Percentiles rank a stretch among this genome's conserved stretches.
phyloP scores from a whole-genome alignment of 768 basidiomycete species.

The Boletus rubroflammeus region DNA sequence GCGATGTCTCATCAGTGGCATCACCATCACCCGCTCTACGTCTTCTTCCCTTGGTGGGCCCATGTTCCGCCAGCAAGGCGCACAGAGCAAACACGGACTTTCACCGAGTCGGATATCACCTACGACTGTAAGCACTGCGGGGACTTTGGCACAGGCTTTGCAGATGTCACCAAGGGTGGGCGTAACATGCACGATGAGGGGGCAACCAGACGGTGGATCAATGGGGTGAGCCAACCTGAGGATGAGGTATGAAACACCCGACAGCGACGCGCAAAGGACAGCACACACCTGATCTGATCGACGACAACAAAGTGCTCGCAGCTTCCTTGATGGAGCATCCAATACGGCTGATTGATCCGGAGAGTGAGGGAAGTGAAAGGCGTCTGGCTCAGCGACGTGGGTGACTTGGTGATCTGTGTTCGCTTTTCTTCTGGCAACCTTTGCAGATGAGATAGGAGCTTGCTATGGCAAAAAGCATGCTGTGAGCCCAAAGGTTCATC shows the following conservation, averaged over 20 bases:
- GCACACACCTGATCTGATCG: slow-evolving; percentile 62
- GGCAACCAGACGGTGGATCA: slow-evolving; percentile 59
- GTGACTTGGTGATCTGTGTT: slow-evolving; percentile 35
- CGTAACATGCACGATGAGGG: slow-evolving; percentile 62
- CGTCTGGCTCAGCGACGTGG: slow-evolving; percentile 45
- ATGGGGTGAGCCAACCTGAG: slow-evolving; percentile 54
- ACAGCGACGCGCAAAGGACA: not conserved
- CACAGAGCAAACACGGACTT: slow-evolving; percentile 72
- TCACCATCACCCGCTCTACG: slow-evolving; percentile 41
- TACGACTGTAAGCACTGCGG: slow-evolving; percentile 62
- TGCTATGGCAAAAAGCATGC: slow-evolving; percentile 34
- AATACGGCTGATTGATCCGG: slow-evolving; percentile 73
- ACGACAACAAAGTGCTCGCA: slow-evolving; percentile 79
- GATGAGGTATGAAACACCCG: slow-evolving; percentile 5
- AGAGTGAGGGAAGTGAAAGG: slow-evolving; percentile 52
- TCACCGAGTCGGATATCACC: slow-evolving; percentile 75
- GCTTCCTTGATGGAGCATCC: slow-evolving; percentile 75
- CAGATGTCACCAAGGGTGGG: slow-evolving; percentile 62
- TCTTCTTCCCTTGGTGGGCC: slow-evolving; percentile 46
- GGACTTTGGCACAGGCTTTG: slow-evolving; percentile 65
- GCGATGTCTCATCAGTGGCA: slow-evolving; percentile 48
- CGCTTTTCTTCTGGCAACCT: slow-evolving; percentile 32
- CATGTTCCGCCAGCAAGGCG: slow-evolving; percentile 69
- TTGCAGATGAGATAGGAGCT: slow-evolving; percentile 41
- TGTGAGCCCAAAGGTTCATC: not conserved